Conservation (phyloP, 2,329 filamentous ascomycete species). For the Paecilomyces variotii region DNA sequence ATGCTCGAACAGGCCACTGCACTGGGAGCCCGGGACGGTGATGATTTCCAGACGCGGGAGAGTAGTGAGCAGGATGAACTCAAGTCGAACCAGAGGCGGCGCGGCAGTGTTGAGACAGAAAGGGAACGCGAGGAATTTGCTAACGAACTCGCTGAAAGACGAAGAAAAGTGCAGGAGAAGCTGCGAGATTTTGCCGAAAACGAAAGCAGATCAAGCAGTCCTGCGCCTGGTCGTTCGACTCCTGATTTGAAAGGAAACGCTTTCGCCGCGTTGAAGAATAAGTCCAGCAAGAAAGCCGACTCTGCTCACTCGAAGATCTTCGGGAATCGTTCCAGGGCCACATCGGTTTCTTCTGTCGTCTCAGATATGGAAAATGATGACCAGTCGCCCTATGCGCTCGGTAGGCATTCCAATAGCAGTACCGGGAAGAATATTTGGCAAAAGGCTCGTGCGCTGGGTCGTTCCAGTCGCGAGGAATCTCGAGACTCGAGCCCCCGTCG, state of each 20-base stretch:
- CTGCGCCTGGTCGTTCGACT: constrained; percentile 28
- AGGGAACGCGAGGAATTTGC: constrained; percentile 42
- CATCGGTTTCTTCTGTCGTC: constrained; percentile 28
- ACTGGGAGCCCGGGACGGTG: constrained; percentile 16
- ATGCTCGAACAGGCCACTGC: constrained; percentile 30
- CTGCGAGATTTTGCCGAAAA: constrained; percentile 35
- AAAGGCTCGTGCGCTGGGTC: constrained; percentile 17
- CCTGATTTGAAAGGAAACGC: constrained; percentile 33
- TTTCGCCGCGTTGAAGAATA: constrained; percentile 38
- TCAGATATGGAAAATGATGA: constrained; percentile 33
- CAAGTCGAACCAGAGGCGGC: constrained; percentile 32
- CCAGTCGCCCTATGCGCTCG: constrained; percentile 17
- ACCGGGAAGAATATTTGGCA: constrained; percentile 21
- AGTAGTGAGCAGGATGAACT: constrained; percentile 28
- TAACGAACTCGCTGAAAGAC: constrained; percentile 40
- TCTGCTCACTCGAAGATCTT: constrained; percentile 29
- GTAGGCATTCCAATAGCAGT: constrained; percentile 30
- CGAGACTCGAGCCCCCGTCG: constrained; percentile 29
- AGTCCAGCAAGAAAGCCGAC: constrained; percentile 26
- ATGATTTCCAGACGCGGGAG: neutral
- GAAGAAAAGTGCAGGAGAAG: constrained; percentile 41
- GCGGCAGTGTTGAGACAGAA: constrained; percentile 41
- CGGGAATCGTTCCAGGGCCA: constrained; percentile 19
- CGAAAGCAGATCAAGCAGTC: constrained; percentile 37
- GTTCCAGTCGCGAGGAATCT: constrained; percentile 25